Percentiles rank a stretch among this genome's conserved stretches.
phyloP scores from a whole-genome alignment of 1,284 basidiomycete genomes.

The Mycosarcoma mackinlayi region DNA sequence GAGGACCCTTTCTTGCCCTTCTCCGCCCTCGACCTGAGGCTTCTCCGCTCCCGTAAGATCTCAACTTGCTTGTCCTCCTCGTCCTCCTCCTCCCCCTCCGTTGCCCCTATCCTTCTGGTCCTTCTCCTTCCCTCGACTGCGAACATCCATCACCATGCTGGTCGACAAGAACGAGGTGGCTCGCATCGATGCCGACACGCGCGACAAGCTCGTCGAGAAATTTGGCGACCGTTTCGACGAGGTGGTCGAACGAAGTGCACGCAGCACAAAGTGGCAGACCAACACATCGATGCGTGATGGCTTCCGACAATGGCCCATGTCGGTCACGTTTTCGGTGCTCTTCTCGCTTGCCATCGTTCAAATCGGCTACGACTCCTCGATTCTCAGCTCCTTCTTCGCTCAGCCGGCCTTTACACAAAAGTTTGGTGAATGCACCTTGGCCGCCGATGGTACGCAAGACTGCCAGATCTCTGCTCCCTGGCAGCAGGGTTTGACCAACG shows the following conservation, averaged over 20 bases:
- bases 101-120: background rate
- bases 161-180: constrained; percentile 44
- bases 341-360: constrained; percentile 70
- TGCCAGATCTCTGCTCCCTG: constrained; percentile 71
- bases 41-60: too few species aligned
- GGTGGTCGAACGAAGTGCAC: constrained; percentile 67
- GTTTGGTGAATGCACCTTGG: constrained; percentile 58
- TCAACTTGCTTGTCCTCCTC: background rate
- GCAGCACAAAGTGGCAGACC: constrained; percentile 69
- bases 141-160: constrained; percentile 17
- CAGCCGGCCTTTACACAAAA: constrained; percentile 66
- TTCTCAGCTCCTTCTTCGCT: constrained; percentile 67
- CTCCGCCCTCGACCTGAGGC: background rate
- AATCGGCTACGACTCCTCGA: constrained; percentile 59
- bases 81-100: background rate
- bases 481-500: constrained; percentile 69
- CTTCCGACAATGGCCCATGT: constrained; percentile 69
- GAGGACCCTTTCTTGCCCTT: too few species aligned
- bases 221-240: constrained; percentile 64
- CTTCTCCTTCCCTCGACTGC: background rate
- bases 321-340: constrained; percentile 70
- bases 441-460: constrained; percentile 52
- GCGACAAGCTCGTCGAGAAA: constrained; percentile 34
- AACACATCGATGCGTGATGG: constrained; percentile 67
- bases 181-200: constrained; percentile 47